Conservation (phyloP, 2,329 filamentous ascomycete species). For the Verticillium alfalfae region DNA sequence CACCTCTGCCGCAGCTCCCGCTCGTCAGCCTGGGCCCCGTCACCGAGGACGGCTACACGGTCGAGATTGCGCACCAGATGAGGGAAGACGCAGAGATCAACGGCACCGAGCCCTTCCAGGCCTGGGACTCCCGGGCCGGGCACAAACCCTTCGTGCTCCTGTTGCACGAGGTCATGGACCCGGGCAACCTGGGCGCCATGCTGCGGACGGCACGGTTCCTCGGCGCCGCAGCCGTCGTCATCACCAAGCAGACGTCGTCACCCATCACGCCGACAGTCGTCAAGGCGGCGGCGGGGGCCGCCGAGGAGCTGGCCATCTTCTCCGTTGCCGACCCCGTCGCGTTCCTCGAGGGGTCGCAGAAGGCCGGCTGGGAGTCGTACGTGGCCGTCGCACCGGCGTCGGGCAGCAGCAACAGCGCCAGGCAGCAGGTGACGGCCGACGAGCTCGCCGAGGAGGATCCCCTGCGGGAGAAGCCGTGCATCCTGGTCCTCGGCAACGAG, state of each 20-base stretch:
- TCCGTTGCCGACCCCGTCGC: conserved; percentile 58
- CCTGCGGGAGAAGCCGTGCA: conserved; percentile 56
- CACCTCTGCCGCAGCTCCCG: conserved; percentile 69
- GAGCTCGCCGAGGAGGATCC: conserved; percentile 46
- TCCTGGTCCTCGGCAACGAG: conserved; percentile 81
- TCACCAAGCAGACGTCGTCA: conserved; percentile 69
- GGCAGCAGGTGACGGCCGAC: conserved; percentile 39
- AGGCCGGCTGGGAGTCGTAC: conserved; percentile 76
- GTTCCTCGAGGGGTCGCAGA: conserved; percentile 65
- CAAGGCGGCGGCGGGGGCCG: conserved; percentile 84
- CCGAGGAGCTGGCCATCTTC: conserved; percentile 73
- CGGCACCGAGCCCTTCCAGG: conserved; percentile 52
- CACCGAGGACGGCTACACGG: conserved; percentile 47
- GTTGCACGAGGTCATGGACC: conserved; percentile 73
- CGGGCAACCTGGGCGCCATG: conserved; percentile 86
- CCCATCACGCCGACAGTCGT: conserved; percentile 70
- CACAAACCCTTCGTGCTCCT: conserved; percentile 67
- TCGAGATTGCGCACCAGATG: conserved; percentile 62
- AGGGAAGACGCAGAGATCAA: conserved; percentile 71
- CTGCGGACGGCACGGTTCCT: conserved; percentile 85
- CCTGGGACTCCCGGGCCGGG: conserved; percentile 24
- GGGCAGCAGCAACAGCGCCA: conserved; percentile 17
- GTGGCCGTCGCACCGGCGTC: conserved; percentile 58
- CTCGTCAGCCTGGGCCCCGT: conserved; percentile 52
- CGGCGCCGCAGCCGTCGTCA: conserved; percentile 77